Evolutionary conservation across 2,329 filamentous ascomycete genomes (phyloP), one percentile per base, ranked within the genome.

Genomic region (Cordyceps militaris): DNA sequence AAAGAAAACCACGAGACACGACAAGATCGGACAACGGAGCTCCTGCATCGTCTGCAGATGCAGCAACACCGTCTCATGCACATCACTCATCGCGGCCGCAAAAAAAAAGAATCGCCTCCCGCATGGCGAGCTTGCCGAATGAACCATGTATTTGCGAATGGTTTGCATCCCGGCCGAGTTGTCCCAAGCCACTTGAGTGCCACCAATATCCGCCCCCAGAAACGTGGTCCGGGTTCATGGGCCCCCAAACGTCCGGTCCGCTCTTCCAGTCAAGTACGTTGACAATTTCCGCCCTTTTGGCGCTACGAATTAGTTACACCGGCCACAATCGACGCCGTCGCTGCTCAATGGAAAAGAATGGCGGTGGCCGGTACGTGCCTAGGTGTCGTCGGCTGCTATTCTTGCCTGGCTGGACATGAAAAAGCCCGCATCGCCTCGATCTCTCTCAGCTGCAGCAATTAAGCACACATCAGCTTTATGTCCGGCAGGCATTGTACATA

Each of bases 201-300:
- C 40, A 46, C 26, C 23, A 38, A 42, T 19, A 47, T 42, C 24
- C 44, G 24, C 32, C 54, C 34, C 44, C 14, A 3, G 19, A 56
- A 56, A 47, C 30, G 23, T 28, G 43, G 14, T 24, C 21, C 19
- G 13, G 19, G 26, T 6, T 23, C 43, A 56, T n/a, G 42, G 54
- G 26, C 51, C 28, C 10, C 51, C 40, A 19, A 43, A n/a, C 10
- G 38, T 23, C 38, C 21, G 32, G n/a, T 10, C 50, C 26, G 26
- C 26, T 8, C 26, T 21, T 24, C 36, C 34, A 26, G 23, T 40
- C 54, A 56, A 42, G 54, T 49, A 44, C 34, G 44, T 23, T 42
- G 34, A 42, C 38, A 26, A 56, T 56, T 56, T 56, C 54, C 44
- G 49, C 54, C 54, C 49, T 43, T 56, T 40, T 42, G 23, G n/a